Conservation (phyloP, 106 monocot genomes). For the Allium fistulosum region DNA sequence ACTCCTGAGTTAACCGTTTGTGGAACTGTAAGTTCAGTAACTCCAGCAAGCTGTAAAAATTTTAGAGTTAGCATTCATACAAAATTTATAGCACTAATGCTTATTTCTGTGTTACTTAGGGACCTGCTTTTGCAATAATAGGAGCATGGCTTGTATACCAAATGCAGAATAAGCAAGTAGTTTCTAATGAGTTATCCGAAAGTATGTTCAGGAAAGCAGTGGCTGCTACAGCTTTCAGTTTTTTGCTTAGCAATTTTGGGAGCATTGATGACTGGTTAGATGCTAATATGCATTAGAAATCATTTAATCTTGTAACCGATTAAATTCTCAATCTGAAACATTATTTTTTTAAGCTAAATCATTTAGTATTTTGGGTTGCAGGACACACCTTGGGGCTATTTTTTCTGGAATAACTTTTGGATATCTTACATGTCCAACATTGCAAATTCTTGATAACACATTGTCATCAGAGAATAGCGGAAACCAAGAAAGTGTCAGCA, state of each 20-base stretch:
- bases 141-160: slow-evolving; percentile 87
- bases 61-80: no score
- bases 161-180: slow-evolving; percentile 48
- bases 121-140: slow-evolving; percentile 64
- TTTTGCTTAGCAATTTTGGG: slow-evolving; percentile 44
- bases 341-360: no score
- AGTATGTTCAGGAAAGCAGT: slow-evolving; percentile 63
- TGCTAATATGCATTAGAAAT: background rate
- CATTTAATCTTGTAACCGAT: background rate
- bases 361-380: slow-evolving; percentile 6
- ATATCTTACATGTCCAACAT: slow-evolving; percentile 48
- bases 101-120: slow-evolving; percentile 19
- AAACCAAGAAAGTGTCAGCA: slow-evolving; percentile 28
- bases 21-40: slow-evolving; percentile 55
- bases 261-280: slow-evolving; percentile 66
- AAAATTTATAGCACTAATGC: no score
- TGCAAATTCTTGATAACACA: slow-evolving; percentile 27
- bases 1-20: slow-evolving; percentile 77
- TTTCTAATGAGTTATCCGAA: slow-evolving; percentile 37
- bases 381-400: slow-evolving; percentile 65
- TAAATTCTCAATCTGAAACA: no score
- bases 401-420: slow-evolving; percentile 54
- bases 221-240: slow-evolving; percentile 48
- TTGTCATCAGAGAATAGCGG: slow-evolving; percentile 19
- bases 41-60: background rate